Evolutionary conservation across 2,329 filamentous ascomycete genomes (phyloP), one percentile per base, ranked within the genome.

Genomic region (Cladosporium sp.): DNA sequence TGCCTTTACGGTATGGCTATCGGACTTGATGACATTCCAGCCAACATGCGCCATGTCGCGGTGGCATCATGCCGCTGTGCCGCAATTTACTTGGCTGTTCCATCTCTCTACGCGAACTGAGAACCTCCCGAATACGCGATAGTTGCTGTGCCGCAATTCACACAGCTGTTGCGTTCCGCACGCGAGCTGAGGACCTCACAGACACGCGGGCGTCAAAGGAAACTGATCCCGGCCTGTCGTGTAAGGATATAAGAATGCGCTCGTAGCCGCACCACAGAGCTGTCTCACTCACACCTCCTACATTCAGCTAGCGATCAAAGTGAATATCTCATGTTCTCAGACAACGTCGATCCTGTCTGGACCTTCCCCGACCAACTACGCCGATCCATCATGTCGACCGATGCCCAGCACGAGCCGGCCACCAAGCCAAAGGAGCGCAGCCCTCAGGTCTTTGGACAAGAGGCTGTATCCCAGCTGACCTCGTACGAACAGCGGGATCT

Each of bases 401-500:
- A 41, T 8, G 12, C 11, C 20, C 39, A 27, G 3, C 2, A 5
- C 20, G 39, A 41, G 4, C 39, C 39, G 20, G 20, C 13, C 39
- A 9, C 20, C 2, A 29, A 27, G 20, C 12, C 38, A 13, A 27
- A 11, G 3, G 4, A 4, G 38, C 39, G 5, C 1, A 41, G 11
- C 20, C 13, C 19, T 17, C 20, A 2, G 9, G 12, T 29, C 9
- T 27, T 22, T 3, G 29, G 42, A 13, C 4, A 22, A 45, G 42
- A 22, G 12, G 42, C 29, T 20, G 18, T 45, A 7, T 13, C 29
- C 7, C 29, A 45, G 32, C 15, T 45, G 20, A 45, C 42, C 29
- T 45, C 29, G 19, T 36, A 45, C 9, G 44, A 47, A 18, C 44
- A 47, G 20, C 32, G 32, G 8, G 44, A 47, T 7, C n/a, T n/a